These are phyloP conservation scores for Bryum argenteum DNA, from an alignment of 225 moss, liverwort and hornwort species.

Conservation along the genomic window DNA sequence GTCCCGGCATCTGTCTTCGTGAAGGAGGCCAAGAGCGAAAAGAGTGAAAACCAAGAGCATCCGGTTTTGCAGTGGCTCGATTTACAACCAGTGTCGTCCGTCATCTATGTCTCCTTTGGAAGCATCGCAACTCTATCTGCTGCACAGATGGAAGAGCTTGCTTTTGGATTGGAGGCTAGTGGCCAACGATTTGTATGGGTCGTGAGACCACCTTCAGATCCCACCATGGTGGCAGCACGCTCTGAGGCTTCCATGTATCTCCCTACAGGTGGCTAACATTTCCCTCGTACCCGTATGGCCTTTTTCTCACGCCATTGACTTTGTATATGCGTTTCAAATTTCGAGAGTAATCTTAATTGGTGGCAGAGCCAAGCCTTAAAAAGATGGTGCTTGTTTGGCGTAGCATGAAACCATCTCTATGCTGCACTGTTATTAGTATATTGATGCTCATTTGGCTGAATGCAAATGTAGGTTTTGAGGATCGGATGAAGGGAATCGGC, in stretches of 20 bases:
- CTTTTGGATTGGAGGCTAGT: slow-evolving; percentile 4
- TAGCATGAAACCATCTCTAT: too few relatives aligned
- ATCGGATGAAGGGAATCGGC: slow-evolving; percentile 9
- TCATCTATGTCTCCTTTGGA: slow-evolving; percentile 9
- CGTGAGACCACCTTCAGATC: slow-evolving; percentile 9
- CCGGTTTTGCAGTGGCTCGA: slow-evolving; percentile 14
- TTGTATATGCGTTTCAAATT: too few relatives aligned
- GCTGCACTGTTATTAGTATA: too few relatives aligned
- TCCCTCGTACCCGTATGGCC: background rate
- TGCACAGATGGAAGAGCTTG: slow-evolving; percentile 6
- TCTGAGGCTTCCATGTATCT: background rate
- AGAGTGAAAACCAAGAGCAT: background rate
- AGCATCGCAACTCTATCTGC: slow-evolving; percentile 6
- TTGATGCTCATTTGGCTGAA: background rate
- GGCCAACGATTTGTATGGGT: slow-evolving; percentile 15
- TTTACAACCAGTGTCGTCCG: slow-evolving; percentile 1
- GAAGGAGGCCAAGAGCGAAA: background rate
- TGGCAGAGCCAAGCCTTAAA: too few relatives aligned
- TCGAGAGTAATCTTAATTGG: too few relatives aligned
- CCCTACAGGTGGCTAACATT: slow-evolving; percentile 9
- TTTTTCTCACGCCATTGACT: too few relatives aligned
- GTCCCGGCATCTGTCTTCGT: background rate
- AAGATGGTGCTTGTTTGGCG: too few relatives aligned
- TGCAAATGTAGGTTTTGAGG: background rate
- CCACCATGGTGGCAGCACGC: background rate